Conservation (phyloP, 768 basidiomycete genomes). For the Asterophora lycoperdoides region DNA sequence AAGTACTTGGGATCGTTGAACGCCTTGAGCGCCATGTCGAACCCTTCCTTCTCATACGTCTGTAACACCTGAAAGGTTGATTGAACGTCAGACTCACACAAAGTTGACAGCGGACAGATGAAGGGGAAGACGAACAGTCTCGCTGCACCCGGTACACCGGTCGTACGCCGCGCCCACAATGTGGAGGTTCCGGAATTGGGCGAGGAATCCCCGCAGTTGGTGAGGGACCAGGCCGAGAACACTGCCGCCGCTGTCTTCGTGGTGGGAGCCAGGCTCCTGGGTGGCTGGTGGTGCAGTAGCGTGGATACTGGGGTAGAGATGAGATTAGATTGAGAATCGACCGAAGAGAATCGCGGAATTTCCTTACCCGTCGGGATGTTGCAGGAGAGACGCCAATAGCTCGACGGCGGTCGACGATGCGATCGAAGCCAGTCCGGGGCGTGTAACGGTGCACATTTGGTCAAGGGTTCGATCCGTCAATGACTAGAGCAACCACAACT, state of each 20-base stretch:
- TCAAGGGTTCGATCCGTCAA: slow-evolving; percentile 88
- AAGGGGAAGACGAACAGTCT: slow-evolving; percentile 48
- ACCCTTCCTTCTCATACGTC: slow-evolving; percentile 81
- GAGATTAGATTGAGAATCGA: no score
- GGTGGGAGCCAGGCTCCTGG: slow-evolving; percentile 24
- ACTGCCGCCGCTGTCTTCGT: slow-evolving; percentile 34
- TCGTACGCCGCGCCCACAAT: slow-evolving; percentile 86
- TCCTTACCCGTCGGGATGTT: slow-evolving; percentile 82
- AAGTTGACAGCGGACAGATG: neutral
- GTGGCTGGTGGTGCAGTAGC: slow-evolving; percentile 67
- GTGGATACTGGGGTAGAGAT: slow-evolving; percentile 31
- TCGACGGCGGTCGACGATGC: slow-evolving; percentile 93
- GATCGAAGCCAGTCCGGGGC: slow-evolving; percentile 91
- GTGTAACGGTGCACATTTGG: slow-evolving; percentile 98
- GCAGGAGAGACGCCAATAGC: slow-evolving; percentile 80
- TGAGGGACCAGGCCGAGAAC: slow-evolving; percentile 90
- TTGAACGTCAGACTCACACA: neutral
- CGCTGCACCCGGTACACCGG: slow-evolving; percentile 87
- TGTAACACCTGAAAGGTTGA: slow-evolving; percentile 55
- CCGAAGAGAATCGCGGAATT: neutral
- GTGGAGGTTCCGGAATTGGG: slow-evolving; percentile 79
- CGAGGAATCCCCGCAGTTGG: slow-evolving; percentile 87
- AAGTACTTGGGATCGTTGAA: slow-evolving; percentile 81
- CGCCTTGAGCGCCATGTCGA: slow-evolving; percentile 71
- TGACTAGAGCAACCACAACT: slow-evolving; percentile 5